Percentiles rank a stretch among this genome's conserved stretches.
phyloP scores from a whole-genome alignment of 352 stramenopile species.

The Phytopythium mirpurense region DNA sequence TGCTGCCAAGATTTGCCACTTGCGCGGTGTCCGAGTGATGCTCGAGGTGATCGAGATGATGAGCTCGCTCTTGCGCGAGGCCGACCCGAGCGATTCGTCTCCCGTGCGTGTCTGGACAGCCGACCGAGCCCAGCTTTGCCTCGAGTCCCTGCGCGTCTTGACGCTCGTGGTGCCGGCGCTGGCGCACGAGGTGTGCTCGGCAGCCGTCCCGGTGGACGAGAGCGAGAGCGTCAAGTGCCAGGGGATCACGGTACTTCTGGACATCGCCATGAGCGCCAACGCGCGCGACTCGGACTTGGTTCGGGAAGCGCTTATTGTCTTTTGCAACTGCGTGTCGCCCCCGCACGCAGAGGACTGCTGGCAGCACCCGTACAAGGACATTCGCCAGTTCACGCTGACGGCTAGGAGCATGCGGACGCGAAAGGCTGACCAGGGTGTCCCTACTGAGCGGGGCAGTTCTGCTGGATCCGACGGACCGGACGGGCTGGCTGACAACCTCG shows the following conservation, averaged over 20 bases:
- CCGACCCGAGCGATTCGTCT: constrained; percentile 47
- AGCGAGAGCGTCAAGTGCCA: constrained; percentile 25
- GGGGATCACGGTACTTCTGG: constrained; percentile 68
- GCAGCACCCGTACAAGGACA: constrained; percentile 82
- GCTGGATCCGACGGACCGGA: background rate
- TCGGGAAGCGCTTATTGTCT: constrained; percentile 61
- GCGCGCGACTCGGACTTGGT: constrained; percentile 68
- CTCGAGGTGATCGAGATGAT: constrained; percentile 74
- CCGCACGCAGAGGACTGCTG: constrained; percentile 76
- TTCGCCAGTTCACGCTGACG: constrained; percentile 74
- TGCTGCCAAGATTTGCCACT: constrained; percentile 65
- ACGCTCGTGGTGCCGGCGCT: constrained; percentile 70
- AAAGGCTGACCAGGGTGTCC: constrained; percentile 22
- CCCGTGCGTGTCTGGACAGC: constrained; percentile 64
- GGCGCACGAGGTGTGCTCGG: constrained; percentile 70
- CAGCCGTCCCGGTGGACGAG: constrained; percentile 58
- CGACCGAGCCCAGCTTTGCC: constrained; percentile 74
- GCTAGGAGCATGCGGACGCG: constrained; percentile 60
- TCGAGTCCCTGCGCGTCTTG: constrained; percentile 69
- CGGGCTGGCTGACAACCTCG: constrained; percentile 11
- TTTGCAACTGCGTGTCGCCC: constrained; percentile 82
- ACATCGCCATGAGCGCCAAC: constrained; percentile 74
- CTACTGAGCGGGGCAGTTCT: background rate
- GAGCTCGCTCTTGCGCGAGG: constrained; percentile 50
- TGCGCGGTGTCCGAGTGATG: constrained; percentile 72